These are phyloP conservation scores for Hygrophila difformis DNA, from an alignment of 257 asterid species.

Conservation along the genomic window DNA sequence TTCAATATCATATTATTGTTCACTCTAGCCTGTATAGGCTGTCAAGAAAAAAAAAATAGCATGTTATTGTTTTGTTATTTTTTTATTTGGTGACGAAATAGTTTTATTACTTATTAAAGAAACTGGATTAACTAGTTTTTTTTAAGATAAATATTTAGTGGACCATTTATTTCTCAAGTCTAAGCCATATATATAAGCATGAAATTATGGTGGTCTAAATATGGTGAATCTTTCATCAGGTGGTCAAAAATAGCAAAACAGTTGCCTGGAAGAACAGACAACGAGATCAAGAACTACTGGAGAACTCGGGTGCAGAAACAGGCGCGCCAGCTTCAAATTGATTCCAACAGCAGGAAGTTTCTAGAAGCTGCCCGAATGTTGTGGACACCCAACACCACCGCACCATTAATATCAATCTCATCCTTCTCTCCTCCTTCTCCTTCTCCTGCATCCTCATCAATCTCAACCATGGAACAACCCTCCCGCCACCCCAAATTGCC, in stretches of 20 bases:
- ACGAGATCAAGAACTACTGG: constrained; percentile 12
- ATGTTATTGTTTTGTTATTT: no score
- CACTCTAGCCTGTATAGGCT: no score
- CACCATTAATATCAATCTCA: constrained; percentile 42
- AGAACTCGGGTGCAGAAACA: constrained; percentile 60
- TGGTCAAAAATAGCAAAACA: constrained; percentile 5
- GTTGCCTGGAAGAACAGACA: constrained; percentile 12
- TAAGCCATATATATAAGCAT: no score
- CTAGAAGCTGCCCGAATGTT: constrained; percentile 43
- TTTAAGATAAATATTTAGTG: no score
- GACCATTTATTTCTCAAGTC: no score
- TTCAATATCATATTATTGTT: no score
- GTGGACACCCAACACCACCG: constrained; percentile 66
- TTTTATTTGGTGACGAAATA: no score
- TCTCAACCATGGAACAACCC: constrained; percentile 18
- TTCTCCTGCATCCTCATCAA: constrained; percentile 16
- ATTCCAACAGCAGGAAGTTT: constrained; percentile 59
- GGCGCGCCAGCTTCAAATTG: constrained; percentile 63
- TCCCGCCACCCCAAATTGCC: no score
- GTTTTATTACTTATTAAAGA: no score
- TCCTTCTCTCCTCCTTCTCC: constrained; percentile 23
- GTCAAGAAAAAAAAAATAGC: no score
- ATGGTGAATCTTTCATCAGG: neutral
- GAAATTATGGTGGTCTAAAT: no score
- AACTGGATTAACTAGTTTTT: no score